Conservation (phyloP, 805 yeast species). For the Metschnikowia sp. region DNA sequence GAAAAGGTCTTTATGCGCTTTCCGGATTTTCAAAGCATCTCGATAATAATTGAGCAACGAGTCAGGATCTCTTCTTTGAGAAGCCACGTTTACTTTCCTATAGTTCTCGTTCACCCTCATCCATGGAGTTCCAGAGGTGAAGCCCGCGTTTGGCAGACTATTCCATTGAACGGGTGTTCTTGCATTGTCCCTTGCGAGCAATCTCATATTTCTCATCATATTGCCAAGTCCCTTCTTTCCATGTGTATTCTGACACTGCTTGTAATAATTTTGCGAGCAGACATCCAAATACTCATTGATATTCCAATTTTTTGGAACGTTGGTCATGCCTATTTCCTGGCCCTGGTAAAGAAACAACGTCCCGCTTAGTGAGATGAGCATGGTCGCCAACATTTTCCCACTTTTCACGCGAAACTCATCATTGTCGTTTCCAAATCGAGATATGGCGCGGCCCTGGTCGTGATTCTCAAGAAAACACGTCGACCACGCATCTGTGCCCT, state of each 20-base stretch:
- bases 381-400: conserved; percentile 47
- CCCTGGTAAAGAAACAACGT: conserved; percentile 58
- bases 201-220: conserved; percentile 29
- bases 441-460: conserved; percentile 52
- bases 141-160: conserved; percentile 42
- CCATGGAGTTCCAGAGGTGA: conserved; percentile 51
- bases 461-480: conserved; percentile 57
- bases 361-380: conserved; percentile 48
- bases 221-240: conserved; percentile 23
- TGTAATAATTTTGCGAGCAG: conserved; percentile 42
- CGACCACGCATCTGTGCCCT: conserved; percentile 54
- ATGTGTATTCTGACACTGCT: conserved; percentile 24
- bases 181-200: conserved; percentile 49
- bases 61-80: conserved; percentile 42
- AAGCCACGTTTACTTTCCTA: conserved; percentile 44
- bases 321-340: conserved; percentile 57
- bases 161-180: conserved; percentile 60
- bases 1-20: conserved; percentile 41
- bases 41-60: conserved; percentile 47
- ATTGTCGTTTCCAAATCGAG: conserved; percentile 46
- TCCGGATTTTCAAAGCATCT: conserved; percentile 41
- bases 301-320: conserved; percentile 45
- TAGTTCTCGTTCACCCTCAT: conserved; percentile 49
- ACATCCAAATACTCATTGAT: conserved; percentile 51
- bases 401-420: conserved; percentile 30